Evolutionary conservation across 2,329 filamentous ascomycete species (phyloP).

Genomic region (Colletotrichum falcatum): DNA sequence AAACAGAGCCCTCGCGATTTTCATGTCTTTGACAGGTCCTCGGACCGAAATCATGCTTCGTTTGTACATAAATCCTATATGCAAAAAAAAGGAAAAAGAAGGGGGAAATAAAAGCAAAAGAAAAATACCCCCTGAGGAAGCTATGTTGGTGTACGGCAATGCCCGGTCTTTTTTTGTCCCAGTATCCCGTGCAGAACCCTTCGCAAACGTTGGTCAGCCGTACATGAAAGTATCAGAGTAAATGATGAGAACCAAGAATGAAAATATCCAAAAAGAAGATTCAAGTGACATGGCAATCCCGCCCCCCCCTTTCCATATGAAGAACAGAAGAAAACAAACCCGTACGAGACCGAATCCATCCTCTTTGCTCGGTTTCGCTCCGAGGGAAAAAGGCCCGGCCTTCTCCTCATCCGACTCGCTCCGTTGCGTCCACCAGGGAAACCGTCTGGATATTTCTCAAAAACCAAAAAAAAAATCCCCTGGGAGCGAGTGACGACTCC

Average conservation of each 20-base stretch:
- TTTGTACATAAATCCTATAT: conserved; percentile 36
- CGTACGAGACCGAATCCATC: not conserved
- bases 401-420: conserved; percentile 13
- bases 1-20: conserved; percentile 1
- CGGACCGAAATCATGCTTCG: conserved; percentile 14
- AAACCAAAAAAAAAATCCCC: not conserved
- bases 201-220: not conserved
- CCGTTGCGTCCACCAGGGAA: conserved; percentile 6
- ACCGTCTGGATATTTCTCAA: not conserved
- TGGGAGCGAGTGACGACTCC: conserved; percentile 1
- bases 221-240: not conserved
- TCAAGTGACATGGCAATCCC: not conserved
- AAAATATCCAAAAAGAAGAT: not conserved
- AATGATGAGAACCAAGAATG: not conserved
- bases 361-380: not conserved
- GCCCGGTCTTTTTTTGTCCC: not conserved
- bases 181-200: not conserved
- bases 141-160: not conserved
- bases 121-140: not conserved
- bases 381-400: conserved; percentile 34
- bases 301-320: not conserved
- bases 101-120: not conserved
- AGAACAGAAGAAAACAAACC: conserved; percentile 5
- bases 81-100: not conserved
- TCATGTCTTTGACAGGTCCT: conserved; percentile 22